phyloP scores from a whole-genome alignment of 192 early-diverging fungal species.

The Funneliformis mosseae region DNA sequence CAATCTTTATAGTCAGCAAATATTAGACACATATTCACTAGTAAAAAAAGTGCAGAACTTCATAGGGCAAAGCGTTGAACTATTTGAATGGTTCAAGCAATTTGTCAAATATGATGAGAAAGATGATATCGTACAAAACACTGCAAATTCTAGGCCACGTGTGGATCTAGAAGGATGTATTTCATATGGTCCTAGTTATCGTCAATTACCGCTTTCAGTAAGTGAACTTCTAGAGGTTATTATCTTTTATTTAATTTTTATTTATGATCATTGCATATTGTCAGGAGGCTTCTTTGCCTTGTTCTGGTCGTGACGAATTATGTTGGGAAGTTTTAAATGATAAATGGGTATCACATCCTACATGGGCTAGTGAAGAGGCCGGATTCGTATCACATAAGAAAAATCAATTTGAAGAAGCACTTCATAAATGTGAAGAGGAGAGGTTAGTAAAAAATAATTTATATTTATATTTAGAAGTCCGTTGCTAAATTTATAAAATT shows the following conservation, averaged over 20 bases:
- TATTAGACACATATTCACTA: slow-evolving; percentile 81
- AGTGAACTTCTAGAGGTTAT: slow-evolving; percentile 28
- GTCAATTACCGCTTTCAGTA: slow-evolving; percentile 65
- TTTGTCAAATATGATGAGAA: slow-evolving; percentile 83
- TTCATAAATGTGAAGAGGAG: slow-evolving; percentile 97
- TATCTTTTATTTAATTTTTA: neutral
- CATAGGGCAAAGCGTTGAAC: slow-evolving; percentile 76
- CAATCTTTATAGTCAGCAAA: slow-evolving; percentile 92
- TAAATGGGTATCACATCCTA: slow-evolving; percentile 92
- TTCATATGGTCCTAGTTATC: slow-evolving; percentile 74
- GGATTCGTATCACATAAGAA: slow-evolving; percentile 91
- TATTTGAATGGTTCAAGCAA: slow-evolving; percentile 95
- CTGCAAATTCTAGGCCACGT: slow-evolving; percentile 59
- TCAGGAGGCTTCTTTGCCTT: slow-evolving; percentile 60
- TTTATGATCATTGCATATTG: neutral
- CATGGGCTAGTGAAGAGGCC: slow-evolving; percentile 87
- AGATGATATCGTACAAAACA: slow-evolving; percentile 66
- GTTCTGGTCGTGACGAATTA: slow-evolving; percentile 92
- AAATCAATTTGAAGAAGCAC: slow-evolving; percentile 89
- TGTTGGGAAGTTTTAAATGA: slow-evolving; percentile 96
- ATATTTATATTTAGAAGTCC: neutral
- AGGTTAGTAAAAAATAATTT: slow-evolving; percentile 47
- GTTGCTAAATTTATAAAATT: neutral
- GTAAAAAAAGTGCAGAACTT: slow-evolving; percentile 87
- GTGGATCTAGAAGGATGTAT: slow-evolving; percentile 64